phyloP scores from a whole-genome alignment of 192 early-diverging fungal species.

The Globomyces pollinis-pini region DNA sequence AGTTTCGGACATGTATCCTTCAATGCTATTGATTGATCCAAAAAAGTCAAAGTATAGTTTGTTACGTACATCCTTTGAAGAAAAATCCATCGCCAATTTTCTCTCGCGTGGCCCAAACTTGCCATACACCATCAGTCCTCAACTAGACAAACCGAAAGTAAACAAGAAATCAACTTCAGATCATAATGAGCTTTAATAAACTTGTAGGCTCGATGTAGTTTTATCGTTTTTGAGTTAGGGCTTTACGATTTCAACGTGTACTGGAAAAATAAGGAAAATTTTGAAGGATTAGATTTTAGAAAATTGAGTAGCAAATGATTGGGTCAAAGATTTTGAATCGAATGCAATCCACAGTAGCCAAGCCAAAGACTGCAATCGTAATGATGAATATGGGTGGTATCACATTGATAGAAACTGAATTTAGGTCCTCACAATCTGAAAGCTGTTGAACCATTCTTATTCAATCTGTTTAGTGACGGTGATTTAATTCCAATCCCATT shows the following conservation, averaged over 20 bases:
- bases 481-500: slow-evolving; percentile 88
- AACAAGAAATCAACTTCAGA: too few relatives aligned
- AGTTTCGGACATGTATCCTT: slow-evolving; percentile 38
- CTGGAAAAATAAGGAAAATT: too few relatives aligned
- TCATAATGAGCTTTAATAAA: too few relatives aligned
- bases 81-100: slow-evolving; percentile 26
- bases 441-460: slow-evolving; percentile 74
- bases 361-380: slow-evolving; percentile 61
- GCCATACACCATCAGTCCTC: too few relatives aligned
- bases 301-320: too few relatives aligned
- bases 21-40: slow-evolving; percentile 24
- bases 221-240: too few relatives aligned
- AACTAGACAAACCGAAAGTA: too few relatives aligned
- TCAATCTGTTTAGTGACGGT: slow-evolving; percentile 78
- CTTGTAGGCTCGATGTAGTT: too few relatives aligned
- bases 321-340: too few relatives aligned
- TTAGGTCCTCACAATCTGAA: slow-evolving; percentile 54
- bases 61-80: slow-evolving; percentile 40
- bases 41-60: slow-evolving; percentile 38
- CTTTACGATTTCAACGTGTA: too few relatives aligned
- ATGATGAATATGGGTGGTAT: slow-evolving; percentile 93
- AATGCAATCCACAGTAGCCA: not conserved
- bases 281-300: too few relatives aligned
- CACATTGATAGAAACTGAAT: not conserved
- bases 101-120: too few relatives aligned